Base-by-base conservation (phyloP, 2,329 filamentous ascomycete species). In the Leptosphaerulina australis region DNA sequence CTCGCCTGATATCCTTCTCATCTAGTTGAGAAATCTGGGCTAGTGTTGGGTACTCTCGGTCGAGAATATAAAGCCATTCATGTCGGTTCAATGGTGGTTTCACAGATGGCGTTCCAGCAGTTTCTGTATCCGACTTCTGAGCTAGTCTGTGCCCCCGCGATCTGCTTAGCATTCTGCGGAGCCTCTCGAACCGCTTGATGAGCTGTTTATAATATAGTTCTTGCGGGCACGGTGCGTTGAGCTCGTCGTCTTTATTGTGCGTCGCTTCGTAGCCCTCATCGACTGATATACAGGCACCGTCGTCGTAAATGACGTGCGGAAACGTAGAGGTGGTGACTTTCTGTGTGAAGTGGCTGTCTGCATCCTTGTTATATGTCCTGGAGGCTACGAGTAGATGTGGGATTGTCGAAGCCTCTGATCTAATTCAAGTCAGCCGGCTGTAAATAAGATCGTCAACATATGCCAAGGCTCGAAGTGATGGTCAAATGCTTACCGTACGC, bases 271-370 rank as follows among this genome's bases (percentile, higher is more conserved):
- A 24, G 22, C 41, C 41, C 12, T 68, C 59, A 10, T 79, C 74
- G 0, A 83, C 80, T 2, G 81, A 77, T 18, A 87, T 83, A 69
- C 91, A 96, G 28, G 90, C 88, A 38, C 91, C 91, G 60, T 96
- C 89, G 12, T 85, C 77, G 68, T 90, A 94, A 65, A 84, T 86
- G 9, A 87, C 88, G 46, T 81, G 74, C 17, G 78, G 75, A 62
- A 72, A 55, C 5, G 78, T 78, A 48, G 76, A 68, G 7, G 77
- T 64, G 62, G 85, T 84, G 31, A 81, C 77, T 25, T 67, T 60
- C 15, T 71, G 64, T 44, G 75, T 66, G 20, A 17, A 8, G 18
- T 51, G 41, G 26, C 37, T 38, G 12, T 58, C 40, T 6, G 48
- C 34, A 15, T 53, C 18, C 31, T 68, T 60, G 31, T 59, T 51